Evolutionary conservation across 2,329 filamentous ascomycete species (phyloP).

Genomic region (Aspergillus udagawae): DNA sequence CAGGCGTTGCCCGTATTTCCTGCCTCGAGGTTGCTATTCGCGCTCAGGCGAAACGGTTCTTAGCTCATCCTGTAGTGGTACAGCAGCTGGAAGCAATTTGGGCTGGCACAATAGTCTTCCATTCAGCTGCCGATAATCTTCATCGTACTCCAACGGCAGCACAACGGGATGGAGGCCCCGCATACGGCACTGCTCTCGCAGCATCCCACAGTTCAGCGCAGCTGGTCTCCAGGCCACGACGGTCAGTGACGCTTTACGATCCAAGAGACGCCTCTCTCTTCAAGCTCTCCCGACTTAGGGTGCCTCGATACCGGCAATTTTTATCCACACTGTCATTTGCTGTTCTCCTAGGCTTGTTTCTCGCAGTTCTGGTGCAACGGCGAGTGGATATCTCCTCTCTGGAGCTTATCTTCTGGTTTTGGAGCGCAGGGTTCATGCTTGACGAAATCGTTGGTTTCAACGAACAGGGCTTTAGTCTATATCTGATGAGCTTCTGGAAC

Average conservation of each 20-base stretch:
- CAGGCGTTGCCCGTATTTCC: slow-evolving; percentile 71
- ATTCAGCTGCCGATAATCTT: slow-evolving; percentile 79
- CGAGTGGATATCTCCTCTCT: slow-evolving; percentile 77
- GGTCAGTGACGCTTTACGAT: slow-evolving; percentile 84
- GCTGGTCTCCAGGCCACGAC: slow-evolving; percentile 39
- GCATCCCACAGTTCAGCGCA: slow-evolving; percentile 10
- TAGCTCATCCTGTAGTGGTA: slow-evolving; percentile 86
- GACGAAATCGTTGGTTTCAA: slow-evolving; percentile 95
- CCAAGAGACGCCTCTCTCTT: slow-evolving; percentile 85
- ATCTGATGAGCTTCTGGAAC: slow-evolving; percentile 98
- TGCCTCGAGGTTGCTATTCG: slow-evolving; percentile 90
- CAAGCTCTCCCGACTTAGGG: slow-evolving; percentile 84
- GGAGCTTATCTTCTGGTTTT: slow-evolving; percentile 93
- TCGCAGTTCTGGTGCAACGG: slow-evolving; percentile 73
- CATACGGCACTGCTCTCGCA: slow-evolving; percentile 23
- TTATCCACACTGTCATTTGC: slow-evolving; percentile 84
- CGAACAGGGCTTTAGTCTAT: slow-evolving; percentile 92
- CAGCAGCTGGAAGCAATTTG: slow-evolving; percentile 96
- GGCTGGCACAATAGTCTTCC: slow-evolving; percentile 93
- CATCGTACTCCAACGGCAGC: slow-evolving; percentile 58
- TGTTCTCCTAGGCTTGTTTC: slow-evolving; percentile 76
- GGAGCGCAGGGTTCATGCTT: slow-evolving; percentile 95
- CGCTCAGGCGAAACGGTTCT: slow-evolving; percentile 85
- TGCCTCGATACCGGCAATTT: slow-evolving; percentile 87
- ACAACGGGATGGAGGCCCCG: slow-evolving; percentile 15